Evolutionary conservation across 2,329 filamentous ascomycete genomes (phyloP), one percentile per base, ranked within the genome.

Genomic region (Erysiphe neolycopersici): DNA sequence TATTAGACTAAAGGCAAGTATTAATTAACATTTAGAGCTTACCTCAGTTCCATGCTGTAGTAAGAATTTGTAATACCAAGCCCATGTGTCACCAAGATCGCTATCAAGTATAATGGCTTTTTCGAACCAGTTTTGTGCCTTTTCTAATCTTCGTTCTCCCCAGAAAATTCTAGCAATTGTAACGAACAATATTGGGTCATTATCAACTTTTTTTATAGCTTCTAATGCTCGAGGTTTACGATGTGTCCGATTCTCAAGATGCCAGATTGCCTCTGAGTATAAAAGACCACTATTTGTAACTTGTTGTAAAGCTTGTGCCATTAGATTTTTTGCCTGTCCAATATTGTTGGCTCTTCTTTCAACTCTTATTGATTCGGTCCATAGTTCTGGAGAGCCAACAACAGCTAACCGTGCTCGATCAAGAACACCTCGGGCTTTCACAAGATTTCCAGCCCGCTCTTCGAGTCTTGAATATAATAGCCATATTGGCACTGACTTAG

Each of bases 11-110:
- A 36, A 18, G 10, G 14, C 18, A 44, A 31, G 13, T 22, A 8
- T 42, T 14, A 14, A 12, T 29, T 12, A 33, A 44, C 41, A 18
- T 17, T 14, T 10, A 43, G 37, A 45, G 59, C 63, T 54, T 56
- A 67, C 64, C 50, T 83, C 77, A 5, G 84, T 94, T 10, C 89
- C 91, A 61, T 98, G 85, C 65, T 94, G 82, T 51, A 75, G 58
- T 50, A 95, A 57, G 59, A 95, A 98, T 59, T 87, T 85, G 60
- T 84, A 89, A 60, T 94, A 98, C 87, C 87, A 98, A 17, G 84
- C 87, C 91, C 91, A 98, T 11, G 76, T 80, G 62, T 98, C 91
- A 42, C 89, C 89, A 42, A 74, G 64, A 58, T 95, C 85, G 32
- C 77, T 73, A 55, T 98, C 84, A 12, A 89, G 65, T 44, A 93